Conservation (phyloP, 169 alveolate species). For the Plasmodium reichenowi region DNA sequence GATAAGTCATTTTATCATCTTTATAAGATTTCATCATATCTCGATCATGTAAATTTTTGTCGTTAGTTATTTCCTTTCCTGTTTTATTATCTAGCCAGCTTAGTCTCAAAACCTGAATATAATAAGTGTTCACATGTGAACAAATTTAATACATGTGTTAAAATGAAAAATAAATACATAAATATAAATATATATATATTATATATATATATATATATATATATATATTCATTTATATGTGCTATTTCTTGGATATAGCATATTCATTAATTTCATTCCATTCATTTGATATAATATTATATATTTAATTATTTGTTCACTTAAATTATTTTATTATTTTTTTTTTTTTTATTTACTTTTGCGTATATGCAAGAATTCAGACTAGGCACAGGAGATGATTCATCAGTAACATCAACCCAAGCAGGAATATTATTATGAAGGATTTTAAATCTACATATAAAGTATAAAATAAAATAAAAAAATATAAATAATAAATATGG, state of each 20-base stretch:
- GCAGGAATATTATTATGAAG: slow-evolving; percentile 32
- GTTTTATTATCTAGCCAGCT: slow-evolving; percentile 47
- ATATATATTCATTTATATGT: too few relatives aligned
- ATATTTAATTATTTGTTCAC: background rate
- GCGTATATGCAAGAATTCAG: slow-evolving; percentile 66
- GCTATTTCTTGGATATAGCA: too few relatives aligned
- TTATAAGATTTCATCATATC: slow-evolving; percentile 1
- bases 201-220: too few relatives aligned
- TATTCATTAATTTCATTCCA: too few relatives aligned
- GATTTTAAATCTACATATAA: slow-evolving; percentile 46
- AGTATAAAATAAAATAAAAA: background rate
- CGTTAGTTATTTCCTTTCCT: background rate
- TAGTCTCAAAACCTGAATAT: slow-evolving; percentile 48
- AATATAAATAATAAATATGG: background rate
- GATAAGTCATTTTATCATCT: slow-evolving; percentile 15
- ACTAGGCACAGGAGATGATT: slow-evolving; percentile 48
- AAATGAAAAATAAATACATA: background rate
- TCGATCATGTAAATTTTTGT: slow-evolving; percentile 7
- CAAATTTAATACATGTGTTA: background rate
- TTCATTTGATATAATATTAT: background rate
- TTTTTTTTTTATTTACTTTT: slow-evolving; percentile 16
- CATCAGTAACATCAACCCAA: slow-evolving; percentile 71
- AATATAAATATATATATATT: too few relatives aligned
- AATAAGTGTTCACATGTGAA: background rate
- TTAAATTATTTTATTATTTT: background rate